Conservation (phyloP, 257 asterid species). For the Verbena officinalis region DNA sequence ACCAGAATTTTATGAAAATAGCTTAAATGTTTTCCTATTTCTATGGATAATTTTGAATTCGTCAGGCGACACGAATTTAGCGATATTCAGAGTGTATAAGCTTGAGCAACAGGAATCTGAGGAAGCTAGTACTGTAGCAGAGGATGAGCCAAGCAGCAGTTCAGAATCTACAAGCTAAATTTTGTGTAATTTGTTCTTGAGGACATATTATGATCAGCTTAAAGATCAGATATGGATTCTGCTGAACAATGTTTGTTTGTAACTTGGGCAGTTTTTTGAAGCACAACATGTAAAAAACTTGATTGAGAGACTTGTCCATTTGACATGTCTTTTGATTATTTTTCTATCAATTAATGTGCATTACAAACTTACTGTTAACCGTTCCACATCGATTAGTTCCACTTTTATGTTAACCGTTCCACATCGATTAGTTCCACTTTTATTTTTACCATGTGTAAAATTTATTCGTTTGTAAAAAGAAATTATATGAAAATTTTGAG, state of each 20-base stretch:
- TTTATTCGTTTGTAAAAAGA: too few relatives aligned
- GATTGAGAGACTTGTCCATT: neutral
- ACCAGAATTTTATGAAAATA: too few relatives aligned
- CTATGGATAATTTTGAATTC: neutral
- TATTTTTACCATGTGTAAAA: too few relatives aligned
- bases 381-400: too few relatives aligned
- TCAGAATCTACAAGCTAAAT: slow-evolving; percentile 25
- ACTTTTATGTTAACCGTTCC: too few relatives aligned
- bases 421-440: too few relatives aligned
- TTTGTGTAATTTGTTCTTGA: neutral
- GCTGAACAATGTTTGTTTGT: neutral
- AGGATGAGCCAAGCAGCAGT: slow-evolving; percentile 29
- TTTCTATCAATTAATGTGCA: neutral
- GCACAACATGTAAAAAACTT: neutral
- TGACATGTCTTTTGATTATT: neutral
- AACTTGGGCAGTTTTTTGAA: neutral
- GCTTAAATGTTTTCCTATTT: neutral
- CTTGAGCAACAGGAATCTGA: slow-evolving; percentile 49
- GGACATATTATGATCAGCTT: neutral
- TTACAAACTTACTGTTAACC: neutral
- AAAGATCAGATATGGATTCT: neutral
- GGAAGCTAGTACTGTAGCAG: slow-evolving; percentile 31
- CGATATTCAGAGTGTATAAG: slow-evolving; percentile 68
- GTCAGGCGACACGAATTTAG: slow-evolving; percentile 79
- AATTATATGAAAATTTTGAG: too few relatives aligned